Evolutionary conservation across 1,284 basidiomycete genomes (phyloP).

Genomic region (Hymenochaete sp.): DNA sequence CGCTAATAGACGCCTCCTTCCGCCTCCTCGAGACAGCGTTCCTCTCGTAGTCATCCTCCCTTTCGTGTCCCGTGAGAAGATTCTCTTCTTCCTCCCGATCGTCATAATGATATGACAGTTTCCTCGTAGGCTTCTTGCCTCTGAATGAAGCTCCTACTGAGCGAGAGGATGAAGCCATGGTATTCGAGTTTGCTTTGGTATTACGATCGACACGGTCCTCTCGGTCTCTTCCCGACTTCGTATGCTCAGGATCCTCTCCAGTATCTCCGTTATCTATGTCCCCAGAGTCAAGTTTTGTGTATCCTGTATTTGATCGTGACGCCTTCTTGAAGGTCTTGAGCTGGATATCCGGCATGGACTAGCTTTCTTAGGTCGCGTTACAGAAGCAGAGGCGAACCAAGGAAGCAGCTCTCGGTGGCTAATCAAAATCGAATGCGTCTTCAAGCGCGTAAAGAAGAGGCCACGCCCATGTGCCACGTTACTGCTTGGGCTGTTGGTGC

Average conservation of each 20-base stretch:
- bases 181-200: neutral
- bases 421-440: no score
- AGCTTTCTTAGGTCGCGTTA: no score
- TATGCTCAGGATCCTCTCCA: neutral
- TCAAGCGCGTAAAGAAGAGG: no score
- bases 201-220: neutral
- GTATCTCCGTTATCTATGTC: neutral
- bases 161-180: slow-evolving; percentile 7
- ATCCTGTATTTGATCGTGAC: slow-evolving; percentile 11
- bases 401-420: no score
- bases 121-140: slow-evolving; percentile 15
- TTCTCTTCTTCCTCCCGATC: slow-evolving; percentile 21
- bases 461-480: no score
- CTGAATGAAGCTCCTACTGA: slow-evolving; percentile 16
- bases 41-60: slow-evolving; percentile 16
- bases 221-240: slow-evolving; percentile 4
- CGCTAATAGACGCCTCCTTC: neutral
- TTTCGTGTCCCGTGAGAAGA: slow-evolving; percentile 18
- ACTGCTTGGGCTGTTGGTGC: no score
- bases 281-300: slow-evolving; percentile 9
- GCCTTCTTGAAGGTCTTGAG: slow-evolving; percentile 12
- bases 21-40: slow-evolving; percentile 5
- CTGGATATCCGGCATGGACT: slow-evolving; percentile 18
- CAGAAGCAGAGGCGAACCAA: no score
- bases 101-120: slow-evolving; percentile 17